Base-by-base conservation (phyloP, 306 rosid genomes). In the Astragalus membranaceus region DNA sequence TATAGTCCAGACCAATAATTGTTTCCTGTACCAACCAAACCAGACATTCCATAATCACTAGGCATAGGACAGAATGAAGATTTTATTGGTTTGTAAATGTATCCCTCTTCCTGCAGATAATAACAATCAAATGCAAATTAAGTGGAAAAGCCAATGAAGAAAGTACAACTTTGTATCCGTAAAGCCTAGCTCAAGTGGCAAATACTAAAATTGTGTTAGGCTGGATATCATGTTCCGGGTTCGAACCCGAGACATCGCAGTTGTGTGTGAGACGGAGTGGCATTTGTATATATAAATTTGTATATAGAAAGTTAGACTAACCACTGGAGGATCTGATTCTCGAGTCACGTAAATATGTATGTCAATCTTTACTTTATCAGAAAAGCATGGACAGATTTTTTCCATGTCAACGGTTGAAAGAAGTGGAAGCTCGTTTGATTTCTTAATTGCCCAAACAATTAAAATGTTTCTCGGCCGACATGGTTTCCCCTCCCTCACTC, bases 391-490 rank as follows among this genome's bases (percentile, higher is more conserved):
- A 79, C 92, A 90, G 32, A 85, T 87, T 23, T 88, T 78, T 57
- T 85, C 92, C 83, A 88, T 85, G 70, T 90, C 86, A 55, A 90
- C 55, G 23, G 80, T 73, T 3, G 94, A 93, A 63, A 93, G 88
- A 76, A 93, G 96, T 72, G 94, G 78, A 74, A 93, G 82, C 85
- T 93, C 98, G 0, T 77, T 17, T 75, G 98, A 88, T 30, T 70
- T 88, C 67, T 90, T 90, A 37, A 90, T 84, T 2, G 98, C 98
- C 98, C 98, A 93, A 64, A 93, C 85, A 60, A 93, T 75, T 37
- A 84, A 70, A 32, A 93, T 57, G 37, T 85, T 87, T 75, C 78
- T 87, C 3, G 93, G 89, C 20, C 64, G 72, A 75, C 96, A 93
- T 5, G 88, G 84, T 75, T 84, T 93, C 50, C 96, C 87, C 3